Conservation (phyloP, 768 basidiomycete genomes). For the Serendipita sp. region DNA sequence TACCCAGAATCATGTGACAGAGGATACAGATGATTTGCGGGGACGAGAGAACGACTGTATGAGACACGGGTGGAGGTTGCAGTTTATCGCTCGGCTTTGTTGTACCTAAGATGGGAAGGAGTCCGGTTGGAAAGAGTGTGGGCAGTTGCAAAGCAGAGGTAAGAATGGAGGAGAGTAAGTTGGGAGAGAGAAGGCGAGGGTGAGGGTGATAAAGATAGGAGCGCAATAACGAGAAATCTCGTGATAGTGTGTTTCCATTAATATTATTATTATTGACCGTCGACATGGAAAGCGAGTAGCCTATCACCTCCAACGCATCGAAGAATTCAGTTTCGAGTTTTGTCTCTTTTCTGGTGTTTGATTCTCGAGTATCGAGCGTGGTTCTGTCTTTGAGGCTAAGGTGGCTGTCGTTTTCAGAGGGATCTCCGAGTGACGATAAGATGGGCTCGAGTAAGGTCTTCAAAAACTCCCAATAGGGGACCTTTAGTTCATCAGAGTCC, state of each 20-base stretch:
- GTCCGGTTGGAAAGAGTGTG: neutral
- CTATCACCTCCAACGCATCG: neutral
- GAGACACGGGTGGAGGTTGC: neutral
- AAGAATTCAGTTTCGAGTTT: neutral
- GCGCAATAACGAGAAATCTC: no score
- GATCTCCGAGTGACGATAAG: neutral
- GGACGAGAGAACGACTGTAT: neutral
- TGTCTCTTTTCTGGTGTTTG: neutral
- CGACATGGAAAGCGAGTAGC: neutral
- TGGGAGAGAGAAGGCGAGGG: neutral
- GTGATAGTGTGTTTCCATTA: no score
- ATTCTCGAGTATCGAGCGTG: neutral
- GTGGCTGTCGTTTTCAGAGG: neutral
- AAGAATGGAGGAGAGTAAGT: neutral
- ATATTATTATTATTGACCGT: no score
- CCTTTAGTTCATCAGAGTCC: neutral
- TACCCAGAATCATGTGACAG: slow-evolving; percentile 2
- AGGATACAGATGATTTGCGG: neutral
- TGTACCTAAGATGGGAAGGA: neutral
- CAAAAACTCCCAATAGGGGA: neutral
- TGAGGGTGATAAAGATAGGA: neutral
- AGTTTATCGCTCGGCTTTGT: neutral
- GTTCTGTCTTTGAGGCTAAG: neutral
- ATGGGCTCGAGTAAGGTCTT: neutral
- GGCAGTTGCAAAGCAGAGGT: neutral